Evolutionary conservation across 1,139 yeast species (phyloP).

Genomic region (Chernovozyma sophiae-reginae): DNA sequence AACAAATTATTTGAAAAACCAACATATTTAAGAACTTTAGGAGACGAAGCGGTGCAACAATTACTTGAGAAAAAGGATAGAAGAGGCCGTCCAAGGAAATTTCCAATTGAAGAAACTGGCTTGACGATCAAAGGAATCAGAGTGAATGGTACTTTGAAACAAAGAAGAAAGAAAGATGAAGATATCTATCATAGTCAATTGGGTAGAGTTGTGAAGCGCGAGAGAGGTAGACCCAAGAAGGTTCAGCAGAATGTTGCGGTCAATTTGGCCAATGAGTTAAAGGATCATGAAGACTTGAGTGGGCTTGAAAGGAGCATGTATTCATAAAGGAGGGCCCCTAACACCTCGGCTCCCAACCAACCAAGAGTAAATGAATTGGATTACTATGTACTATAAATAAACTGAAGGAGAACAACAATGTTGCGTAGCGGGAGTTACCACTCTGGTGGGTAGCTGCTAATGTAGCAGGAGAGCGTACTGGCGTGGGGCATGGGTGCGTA

Average conservation of each 20-base stretch:
- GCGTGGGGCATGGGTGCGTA: too few relatives aligned
- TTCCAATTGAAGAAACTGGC: slow-evolving; percentile 48
- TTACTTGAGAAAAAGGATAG: slow-evolving; percentile 40
- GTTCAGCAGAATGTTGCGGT: slow-evolving; percentile 8
- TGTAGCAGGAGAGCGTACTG: too few relatives aligned
- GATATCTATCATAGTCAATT: slow-evolving; percentile 16
- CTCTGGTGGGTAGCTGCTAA: too few relatives aligned
- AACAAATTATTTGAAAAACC: slow-evolving; percentile 27
- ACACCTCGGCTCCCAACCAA: too few relatives aligned
- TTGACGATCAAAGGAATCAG: slow-evolving; percentile 44
- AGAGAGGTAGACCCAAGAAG: slow-evolving; percentile 17
- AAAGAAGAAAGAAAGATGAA: slow-evolving; percentile 20
- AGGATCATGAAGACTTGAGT: slow-evolving; percentile 2
- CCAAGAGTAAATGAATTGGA: too few relatives aligned
- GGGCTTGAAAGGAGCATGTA: slow-evolving; percentile 6
- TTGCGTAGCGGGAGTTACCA: too few relatives aligned
- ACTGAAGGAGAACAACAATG: too few relatives aligned
- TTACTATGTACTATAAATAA: too few relatives aligned
- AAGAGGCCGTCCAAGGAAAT: slow-evolving; percentile 51
- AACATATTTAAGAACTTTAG: slow-evolving; percentile 26
- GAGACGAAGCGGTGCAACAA: slow-evolving; percentile 36
- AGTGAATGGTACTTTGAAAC: slow-evolving; percentile 35
- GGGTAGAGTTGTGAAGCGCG: slow-evolving; percentile 13
- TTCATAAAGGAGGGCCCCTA: too few relatives aligned
- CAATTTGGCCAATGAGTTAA: slow-evolving; percentile 4